Conservation (phyloP, 371 early-diverging fungal species). For the Aphelidium insulamus region DNA sequence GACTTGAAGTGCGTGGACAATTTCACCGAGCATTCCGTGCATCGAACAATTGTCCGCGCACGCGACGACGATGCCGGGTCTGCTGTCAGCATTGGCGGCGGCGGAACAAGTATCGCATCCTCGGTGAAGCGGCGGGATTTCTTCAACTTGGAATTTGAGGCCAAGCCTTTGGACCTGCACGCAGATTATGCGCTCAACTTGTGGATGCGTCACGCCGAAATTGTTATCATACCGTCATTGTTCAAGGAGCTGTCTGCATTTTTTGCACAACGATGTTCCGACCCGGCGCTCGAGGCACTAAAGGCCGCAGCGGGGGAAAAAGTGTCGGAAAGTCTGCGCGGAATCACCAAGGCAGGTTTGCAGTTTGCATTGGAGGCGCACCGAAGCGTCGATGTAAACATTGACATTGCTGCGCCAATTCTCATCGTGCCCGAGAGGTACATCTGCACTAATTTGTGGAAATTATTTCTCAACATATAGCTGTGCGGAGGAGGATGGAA, state of each 20-base stretch:
- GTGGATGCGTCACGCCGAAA: constrained; percentile 70
- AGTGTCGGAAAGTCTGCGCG: constrained; percentile 64
- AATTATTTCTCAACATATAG: constrained; percentile 9
- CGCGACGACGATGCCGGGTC: constrained; percentile 1
- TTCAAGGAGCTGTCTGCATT: neutral
- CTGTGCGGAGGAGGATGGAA: constrained; percentile 32
- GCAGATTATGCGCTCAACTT: constrained; percentile 67
- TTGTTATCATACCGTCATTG: constrained; percentile 16
- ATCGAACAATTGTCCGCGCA: neutral
- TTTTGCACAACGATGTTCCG: neutral
- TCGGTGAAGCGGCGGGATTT: constrained; percentile 27
- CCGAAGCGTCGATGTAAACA: constrained; percentile 59
- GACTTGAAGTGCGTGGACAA: constrained; percentile 24
- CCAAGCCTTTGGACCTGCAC: constrained; percentile 61
- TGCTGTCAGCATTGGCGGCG: neutral
- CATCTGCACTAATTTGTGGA: neutral
- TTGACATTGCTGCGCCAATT: constrained; percentile 93
- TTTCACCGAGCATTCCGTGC: neutral
- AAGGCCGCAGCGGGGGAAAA: constrained; percentile 65
- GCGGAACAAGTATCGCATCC: constrained; percentile 1
- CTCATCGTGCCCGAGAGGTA: constrained; percentile 79
- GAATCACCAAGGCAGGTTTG: constrained; percentile 68
- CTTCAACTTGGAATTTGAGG: constrained; percentile 56
- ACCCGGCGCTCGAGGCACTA: constrained; percentile 3
- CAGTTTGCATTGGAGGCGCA: constrained; percentile 73